These are phyloP conservation scores for Beta lomatogona DNA, from an alignment of 179 eudicot genomes.

Conservation along the genomic window DNA sequence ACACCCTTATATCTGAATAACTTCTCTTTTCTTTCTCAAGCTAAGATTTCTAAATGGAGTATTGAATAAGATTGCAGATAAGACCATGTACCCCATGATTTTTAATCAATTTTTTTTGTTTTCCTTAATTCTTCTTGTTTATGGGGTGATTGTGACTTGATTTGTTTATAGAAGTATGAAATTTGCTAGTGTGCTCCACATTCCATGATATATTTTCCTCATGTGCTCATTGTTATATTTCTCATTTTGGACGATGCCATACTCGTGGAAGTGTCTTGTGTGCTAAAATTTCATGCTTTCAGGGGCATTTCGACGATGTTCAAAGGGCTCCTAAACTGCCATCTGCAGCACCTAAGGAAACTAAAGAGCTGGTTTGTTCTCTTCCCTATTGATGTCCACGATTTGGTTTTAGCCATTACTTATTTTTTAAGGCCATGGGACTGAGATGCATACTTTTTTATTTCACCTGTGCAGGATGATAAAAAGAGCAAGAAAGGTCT, in stretches of 20 bases:
- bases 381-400: neutral
- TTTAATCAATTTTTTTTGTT: neutral
- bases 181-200: neutral
- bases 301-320: constrained; percentile 87
- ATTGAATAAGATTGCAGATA: neutral
- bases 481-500: constrained; percentile 93
- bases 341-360: constrained; percentile 67
- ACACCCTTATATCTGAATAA: neutral
- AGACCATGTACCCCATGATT: neutral
- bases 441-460: neutral
- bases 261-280: constrained; percentile 4
- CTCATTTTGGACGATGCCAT: neutral
- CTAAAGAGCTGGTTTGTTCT: constrained; percentile 61
- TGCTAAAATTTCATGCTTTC: constrained; percentile 22
- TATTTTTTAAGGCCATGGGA: neutral
- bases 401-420: constrained; percentile 7
- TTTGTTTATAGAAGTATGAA: neutral
- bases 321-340: constrained; percentile 68
- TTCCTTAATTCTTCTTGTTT: neutral
- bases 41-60: neutral
- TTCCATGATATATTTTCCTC: neutral
- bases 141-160: neutral
- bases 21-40: neutral
- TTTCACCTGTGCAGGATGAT: constrained; percentile 68
- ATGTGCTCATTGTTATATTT: neutral